Evolutionary conservation across 257 asterid genomes (phyloP).

Genomic region (Salvia splendens): DNA sequence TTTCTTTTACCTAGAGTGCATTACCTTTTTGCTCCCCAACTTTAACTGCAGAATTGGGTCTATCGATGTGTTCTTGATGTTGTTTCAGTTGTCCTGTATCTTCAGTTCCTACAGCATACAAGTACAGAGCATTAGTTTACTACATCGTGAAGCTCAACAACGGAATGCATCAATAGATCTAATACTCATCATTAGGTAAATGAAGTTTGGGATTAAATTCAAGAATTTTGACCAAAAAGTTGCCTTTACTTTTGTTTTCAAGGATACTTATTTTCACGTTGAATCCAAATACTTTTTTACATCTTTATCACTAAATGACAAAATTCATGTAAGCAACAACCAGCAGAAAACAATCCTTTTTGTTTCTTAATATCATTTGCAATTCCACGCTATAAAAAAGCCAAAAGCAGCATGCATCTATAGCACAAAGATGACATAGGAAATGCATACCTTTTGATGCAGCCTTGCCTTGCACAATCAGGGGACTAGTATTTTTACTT

Average conservation of each 20-base stretch:
- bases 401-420: slow-evolving; percentile 24
- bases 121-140: slow-evolving; percentile 7
- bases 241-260: not conserved
- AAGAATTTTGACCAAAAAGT: slow-evolving; percentile 6
- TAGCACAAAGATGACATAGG: too few species aligned
- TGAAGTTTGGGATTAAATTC: not conserved
- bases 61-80: slow-evolving; percentile 27
- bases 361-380: not conserved
- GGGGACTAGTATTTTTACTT: slow-evolving; percentile 58
- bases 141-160: slow-evolving; percentile 7
- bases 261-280: not conserved
- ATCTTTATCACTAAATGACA: slow-evolving; percentile 12
- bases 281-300: not conserved
- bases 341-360: not conserved
- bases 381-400: slow-evolving; percentile 23
- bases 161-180: not conserved
- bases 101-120: slow-evolving; percentile 30
- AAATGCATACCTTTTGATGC: slow-evolving; percentile 54
- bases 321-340: slow-evolving; percentile 14
- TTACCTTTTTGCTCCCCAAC: slow-evolving; percentile 34
- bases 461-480: slow-evolving; percentile 56
- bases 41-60: slow-evolving; percentile 29
- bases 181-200: slow-evolving; percentile 1
- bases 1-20: not conserved
- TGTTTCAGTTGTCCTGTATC: slow-evolving; percentile 34